Evolutionary conservation across 352 stramenopile species (phyloP), one percentile per base, ranked within the genome.

Genomic region (Phytophthora megakarya): DNA sequence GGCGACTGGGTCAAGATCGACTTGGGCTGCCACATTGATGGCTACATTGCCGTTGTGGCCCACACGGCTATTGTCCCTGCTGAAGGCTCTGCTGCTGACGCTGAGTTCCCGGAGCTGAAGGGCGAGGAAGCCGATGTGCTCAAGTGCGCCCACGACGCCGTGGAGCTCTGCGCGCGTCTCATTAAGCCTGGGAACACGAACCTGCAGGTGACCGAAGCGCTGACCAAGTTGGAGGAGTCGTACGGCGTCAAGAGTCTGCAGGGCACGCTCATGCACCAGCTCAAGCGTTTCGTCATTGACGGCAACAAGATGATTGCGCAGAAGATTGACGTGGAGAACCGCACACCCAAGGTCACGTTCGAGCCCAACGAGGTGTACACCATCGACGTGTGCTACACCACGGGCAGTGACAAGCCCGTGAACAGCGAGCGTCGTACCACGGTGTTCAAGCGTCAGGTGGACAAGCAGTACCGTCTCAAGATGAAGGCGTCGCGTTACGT

Each of bases 1-100:
- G 88, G 88, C 33, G 88, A 96, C 75, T 94, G 86, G 86, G 88
- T 96, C 65, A 96, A 96, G 75, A 94, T 96, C 64, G 98, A 99
- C 85, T 74, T 99, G 40, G 98, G 97, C 51, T 99, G 96, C 77
- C 98, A 99, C 88, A 98, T 99, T 71, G 98, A 99, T 73, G 98
- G 98, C 58, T 99, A 98, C 89, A 98, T 99, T 68, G 97, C 97
- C 18, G 94, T 99, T 8, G 96, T 97, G 12, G 98, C 97, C 9
- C 98, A 99, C 84, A 99, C 98, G 40, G 76, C 93, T 19, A 90
- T 99, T 23, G 96, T 99, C n/a, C 84, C 83, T 3, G 81, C 82
- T 10, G 83, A 96, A 38, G 84, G 81, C 13, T 67, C 68, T n/a
- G 88, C 84, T 8, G 72, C 77, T 18, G 80, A 88, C 30, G 48